These are phyloP conservation scores for Parmelia sp. DNA, from an alignment of 495 filamentous ascomycete genomes.

Conservation along the genomic window DNA sequence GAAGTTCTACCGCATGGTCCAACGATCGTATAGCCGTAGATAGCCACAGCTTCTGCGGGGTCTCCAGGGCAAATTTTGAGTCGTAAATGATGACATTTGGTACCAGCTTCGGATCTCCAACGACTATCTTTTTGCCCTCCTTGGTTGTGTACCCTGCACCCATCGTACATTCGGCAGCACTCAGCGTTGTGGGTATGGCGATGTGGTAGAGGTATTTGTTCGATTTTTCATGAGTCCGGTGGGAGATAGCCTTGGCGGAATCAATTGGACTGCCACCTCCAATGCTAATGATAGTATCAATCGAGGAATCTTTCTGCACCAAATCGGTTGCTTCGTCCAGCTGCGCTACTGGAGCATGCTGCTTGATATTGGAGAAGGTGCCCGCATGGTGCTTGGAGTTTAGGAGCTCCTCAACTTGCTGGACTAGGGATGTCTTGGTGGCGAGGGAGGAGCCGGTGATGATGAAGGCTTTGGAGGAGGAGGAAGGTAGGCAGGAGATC, in stretches of 20 bases:
- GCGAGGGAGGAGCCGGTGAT: slow-evolving; percentile 44
- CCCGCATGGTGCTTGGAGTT: slow-evolving; percentile 37
- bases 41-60: slow-evolving; percentile 38
- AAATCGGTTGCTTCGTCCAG: slow-evolving; percentile 39
- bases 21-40: slow-evolving; percentile 42
- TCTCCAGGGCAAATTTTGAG: slow-evolving; percentile 36
- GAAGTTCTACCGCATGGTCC: slow-evolving; percentile 45
- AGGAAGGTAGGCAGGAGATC: slow-evolving; percentile 31
- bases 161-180: slow-evolving; percentile 43
- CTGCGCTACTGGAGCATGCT: slow-evolving; percentile 43
- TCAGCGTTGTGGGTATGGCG: slow-evolving; percentile 45
- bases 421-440: slow-evolving; percentile 39
- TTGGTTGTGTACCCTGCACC: slow-evolving; percentile 38
- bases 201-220: slow-evolving; percentile 41
- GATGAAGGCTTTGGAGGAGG: slow-evolving; percentile 44
- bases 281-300: slow-evolving; percentile 45
- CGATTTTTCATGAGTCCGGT: slow-evolving; percentile 36
- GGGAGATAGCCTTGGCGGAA: slow-evolving; percentile 41
- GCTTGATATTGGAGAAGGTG: slow-evolving; percentile 40
- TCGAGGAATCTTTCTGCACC: slow-evolving; percentile 33
- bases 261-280: slow-evolving; percentile 48
- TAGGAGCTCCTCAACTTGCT: slow-evolving; percentile 40
- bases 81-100: slow-evolving; percentile 42
- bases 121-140: slow-evolving; percentile 38
- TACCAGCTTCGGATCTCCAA: slow-evolving; percentile 33